Evolutionary conservation across 192 early-diverging fungal genomes (phyloP).

Genomic region (Ambispora gerdemannii): DNA sequence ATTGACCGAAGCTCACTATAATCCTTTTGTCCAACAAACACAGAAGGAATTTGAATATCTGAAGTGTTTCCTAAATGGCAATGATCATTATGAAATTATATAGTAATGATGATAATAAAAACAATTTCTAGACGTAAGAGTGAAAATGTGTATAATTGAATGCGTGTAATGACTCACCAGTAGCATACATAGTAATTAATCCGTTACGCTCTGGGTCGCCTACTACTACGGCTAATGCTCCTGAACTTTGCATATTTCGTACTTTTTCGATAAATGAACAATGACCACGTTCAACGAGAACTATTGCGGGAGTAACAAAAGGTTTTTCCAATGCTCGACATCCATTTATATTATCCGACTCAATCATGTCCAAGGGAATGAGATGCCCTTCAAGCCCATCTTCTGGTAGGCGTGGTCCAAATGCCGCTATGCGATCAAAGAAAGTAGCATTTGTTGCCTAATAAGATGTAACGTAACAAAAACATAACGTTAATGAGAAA

Average conservation of each 20-base stretch:
- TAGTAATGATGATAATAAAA: too few relatives aligned
- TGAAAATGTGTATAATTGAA: background rate
- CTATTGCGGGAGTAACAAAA: constrained; percentile 52
- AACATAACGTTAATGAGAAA: background rate
- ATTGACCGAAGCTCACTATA: constrained; percentile 58
- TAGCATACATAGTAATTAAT: constrained; percentile 86
- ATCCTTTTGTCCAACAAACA: constrained; percentile 73
- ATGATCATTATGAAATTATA: constrained; percentile 5
- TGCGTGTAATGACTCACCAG: constrained; percentile 39
- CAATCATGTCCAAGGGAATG: constrained; percentile 53
- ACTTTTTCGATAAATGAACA: constrained; percentile 92
- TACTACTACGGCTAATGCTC: constrained; percentile 82
- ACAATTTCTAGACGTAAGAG: background rate
- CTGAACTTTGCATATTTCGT: constrained; percentile 81
- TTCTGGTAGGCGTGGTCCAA: constrained; percentile 75
- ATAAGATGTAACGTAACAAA: too few relatives aligned
- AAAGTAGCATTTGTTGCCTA: constrained; percentile 58
- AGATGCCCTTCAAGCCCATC: constrained; percentile 70
- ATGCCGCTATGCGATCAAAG: constrained; percentile 75
- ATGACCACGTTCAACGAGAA: constrained; percentile 80
- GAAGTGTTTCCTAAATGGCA: constrained; percentile 68
- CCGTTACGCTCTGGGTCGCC: constrained; percentile 73
- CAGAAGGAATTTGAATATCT: constrained; percentile 83
- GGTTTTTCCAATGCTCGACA: constrained; percentile 48
- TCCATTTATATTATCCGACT: constrained; percentile 55